A percentile compares a stretch with the other conserved stretches of the same genome.
phyloP scores from a whole-genome alignment of 768 basidiomycete species.

The Dioszegia hungarica region DNA sequence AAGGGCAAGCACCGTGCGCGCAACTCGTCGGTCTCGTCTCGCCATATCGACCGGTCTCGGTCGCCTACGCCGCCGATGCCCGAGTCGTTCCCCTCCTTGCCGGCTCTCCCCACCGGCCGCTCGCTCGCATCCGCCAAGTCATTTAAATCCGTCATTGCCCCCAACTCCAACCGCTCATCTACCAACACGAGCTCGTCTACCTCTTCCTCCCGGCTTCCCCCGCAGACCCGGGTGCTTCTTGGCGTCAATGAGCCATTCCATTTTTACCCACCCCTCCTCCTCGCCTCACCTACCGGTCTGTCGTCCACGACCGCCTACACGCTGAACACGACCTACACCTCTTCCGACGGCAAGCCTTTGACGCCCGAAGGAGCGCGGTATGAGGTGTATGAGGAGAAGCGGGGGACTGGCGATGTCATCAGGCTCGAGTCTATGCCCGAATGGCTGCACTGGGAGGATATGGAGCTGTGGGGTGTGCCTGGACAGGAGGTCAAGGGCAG shows the following conservation, averaged over 20 bases:
- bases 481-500: constrained; percentile 26
- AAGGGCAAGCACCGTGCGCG: constrained; percentile 3
- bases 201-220: constrained; percentile 3
- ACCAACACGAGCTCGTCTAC: constrained; percentile 2
- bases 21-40: not conserved
- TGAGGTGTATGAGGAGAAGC: constrained; percentile 15
- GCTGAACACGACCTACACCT: constrained; percentile 1
- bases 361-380: constrained; percentile 14
- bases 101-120: constrained; percentile 15
- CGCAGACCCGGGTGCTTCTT: constrained; percentile 22
- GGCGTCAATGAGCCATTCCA: constrained; percentile 38
- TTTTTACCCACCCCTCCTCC: constrained; percentile 24
- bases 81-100: constrained; percentile 23
- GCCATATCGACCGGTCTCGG: constrained; percentile 1
- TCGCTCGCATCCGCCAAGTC: constrained; percentile 1
- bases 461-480: constrained; percentile 47
- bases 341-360: constrained; percentile 8
- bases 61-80: constrained; percentile 21
- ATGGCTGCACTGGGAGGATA: constrained; percentile 44
- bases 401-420: not conserved
- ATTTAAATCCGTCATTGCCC: not conserved
- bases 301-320: constrained; percentile 3
- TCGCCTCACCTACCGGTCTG: constrained; percentile 8
- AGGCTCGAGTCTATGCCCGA: constrained; percentile 22
- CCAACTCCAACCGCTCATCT: constrained; percentile 3